These are phyloP conservation scores for Xylaria castorea DNA, from an alignment of 495 filamentous ascomycete species.

Conservation along the genomic window DNA sequence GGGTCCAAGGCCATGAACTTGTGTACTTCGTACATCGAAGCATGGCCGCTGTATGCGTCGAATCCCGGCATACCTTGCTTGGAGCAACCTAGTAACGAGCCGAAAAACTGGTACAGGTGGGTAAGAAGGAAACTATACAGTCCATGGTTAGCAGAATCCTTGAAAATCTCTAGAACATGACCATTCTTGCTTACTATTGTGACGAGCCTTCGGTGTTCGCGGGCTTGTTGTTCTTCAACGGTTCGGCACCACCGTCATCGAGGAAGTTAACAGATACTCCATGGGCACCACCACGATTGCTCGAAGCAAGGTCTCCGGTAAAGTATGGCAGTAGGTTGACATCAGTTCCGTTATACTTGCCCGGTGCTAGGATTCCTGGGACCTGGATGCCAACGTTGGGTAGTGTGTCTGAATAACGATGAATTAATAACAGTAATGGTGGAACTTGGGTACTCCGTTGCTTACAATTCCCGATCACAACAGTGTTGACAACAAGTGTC, in stretches of 20 bases:
- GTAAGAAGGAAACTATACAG: conserved; percentile 55
- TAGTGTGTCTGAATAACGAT: conserved; percentile 46
- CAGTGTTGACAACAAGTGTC: conserved; percentile 62
- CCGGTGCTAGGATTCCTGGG: conserved; percentile 58
- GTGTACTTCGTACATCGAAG: conserved; percentile 58
- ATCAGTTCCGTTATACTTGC: conserved; percentile 50
- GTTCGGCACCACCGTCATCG: conserved; percentile 59
- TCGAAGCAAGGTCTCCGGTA: conserved; percentile 54
- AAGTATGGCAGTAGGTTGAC: conserved; percentile 63
- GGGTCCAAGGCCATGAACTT: conserved; percentile 63
- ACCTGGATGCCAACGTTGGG: conserved; percentile 53
- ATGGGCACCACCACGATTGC: conserved; percentile 46
- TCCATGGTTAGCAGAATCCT: background rate
- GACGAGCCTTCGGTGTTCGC: conserved; percentile 50
- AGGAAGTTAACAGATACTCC: conserved; percentile 60
- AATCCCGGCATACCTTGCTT: conserved; percentile 50
- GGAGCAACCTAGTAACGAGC: conserved; percentile 57
- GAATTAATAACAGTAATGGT: background rate
- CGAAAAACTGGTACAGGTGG: conserved; percentile 64
- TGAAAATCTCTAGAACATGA: background rate
- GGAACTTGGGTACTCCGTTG: background rate
- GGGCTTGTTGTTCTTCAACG: conserved; percentile 57
- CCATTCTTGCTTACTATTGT: conserved; percentile 54
- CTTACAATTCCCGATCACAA: conserved; percentile 60
- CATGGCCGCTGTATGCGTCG: conserved; percentile 50